phyloP scores from a whole-genome alignment of 257 asterid species.

The Fraxinus americana region DNA sequence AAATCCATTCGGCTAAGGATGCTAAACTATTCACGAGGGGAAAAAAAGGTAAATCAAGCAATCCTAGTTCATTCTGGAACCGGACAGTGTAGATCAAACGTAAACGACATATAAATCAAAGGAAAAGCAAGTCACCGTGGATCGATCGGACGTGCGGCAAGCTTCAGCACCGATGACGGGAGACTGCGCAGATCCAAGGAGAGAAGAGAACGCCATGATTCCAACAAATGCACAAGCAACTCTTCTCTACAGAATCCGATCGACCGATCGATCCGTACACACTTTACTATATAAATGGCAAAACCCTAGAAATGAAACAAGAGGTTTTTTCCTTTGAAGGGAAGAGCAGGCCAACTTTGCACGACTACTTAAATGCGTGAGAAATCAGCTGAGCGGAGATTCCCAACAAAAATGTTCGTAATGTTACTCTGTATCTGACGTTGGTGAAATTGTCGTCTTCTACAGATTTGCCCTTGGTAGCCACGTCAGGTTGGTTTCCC shows the following conservation, averaged over 20 bases:
- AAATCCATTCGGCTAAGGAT: too few species aligned
- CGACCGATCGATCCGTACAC: neutral
- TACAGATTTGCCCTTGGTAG: slow-evolving; percentile 27
- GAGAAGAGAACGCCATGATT: slow-evolving; percentile 62
- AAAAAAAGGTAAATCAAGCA: slow-evolving; percentile 6
- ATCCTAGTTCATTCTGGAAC: slow-evolving; percentile 14
- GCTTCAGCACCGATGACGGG: slow-evolving; percentile 43
- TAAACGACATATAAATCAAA: neutral
- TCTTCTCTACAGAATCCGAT: slow-evolving; percentile 21
- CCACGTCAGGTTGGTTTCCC: slow-evolving; percentile 32
- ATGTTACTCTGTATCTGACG: slow-evolving; percentile 25
- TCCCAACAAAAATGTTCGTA: slow-evolving; percentile 20
- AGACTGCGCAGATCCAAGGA: slow-evolving; percentile 58
- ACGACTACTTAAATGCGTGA: slow-evolving; percentile 21
- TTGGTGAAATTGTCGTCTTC: slow-evolving; percentile 29
- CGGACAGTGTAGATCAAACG: neutral
- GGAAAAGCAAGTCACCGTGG: slow-evolving; percentile 38
- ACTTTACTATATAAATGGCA: slow-evolving; percentile 4
- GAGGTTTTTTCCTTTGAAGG: slow-evolving; percentile 38
- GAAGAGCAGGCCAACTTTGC: slow-evolving; percentile 32
- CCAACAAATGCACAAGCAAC: neutral
- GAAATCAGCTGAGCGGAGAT: slow-evolving; percentile 43
- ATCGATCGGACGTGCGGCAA: slow-evolving; percentile 32
- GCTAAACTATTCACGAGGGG: neutral
- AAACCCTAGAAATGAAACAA: slow-evolving; percentile 34